Percentiles rank a stretch among this genome's conserved stretches.
Conservation (phyloP, 257 asterid species). For the Euphrasia confusa region DNA sequence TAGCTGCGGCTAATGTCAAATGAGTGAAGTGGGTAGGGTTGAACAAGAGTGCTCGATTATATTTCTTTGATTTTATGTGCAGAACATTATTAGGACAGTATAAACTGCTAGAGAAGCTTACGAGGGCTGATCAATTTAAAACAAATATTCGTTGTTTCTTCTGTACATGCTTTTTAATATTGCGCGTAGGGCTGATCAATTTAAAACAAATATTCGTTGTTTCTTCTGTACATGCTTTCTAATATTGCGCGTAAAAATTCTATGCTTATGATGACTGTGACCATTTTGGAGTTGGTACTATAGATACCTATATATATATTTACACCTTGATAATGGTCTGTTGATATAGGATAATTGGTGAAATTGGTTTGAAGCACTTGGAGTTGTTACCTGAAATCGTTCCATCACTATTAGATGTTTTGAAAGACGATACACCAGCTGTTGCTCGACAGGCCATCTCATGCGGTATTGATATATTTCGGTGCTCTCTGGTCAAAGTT, state of each 20-base stretch:
- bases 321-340: constrained; percentile 14
- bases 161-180: too few species aligned
- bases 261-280: constrained; percentile 1
- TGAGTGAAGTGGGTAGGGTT: constrained; percentile 2
- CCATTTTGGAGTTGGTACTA: constrained; percentile 2
- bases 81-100: not conserved
- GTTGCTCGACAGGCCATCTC: constrained; percentile 92
- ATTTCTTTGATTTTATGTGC: not conserved
- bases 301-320: not conserved
- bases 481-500: constrained; percentile 55
- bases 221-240: too few species aligned
- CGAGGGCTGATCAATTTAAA: not conserved
- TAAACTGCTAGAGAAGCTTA: constrained; percentile 1
- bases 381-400: constrained; percentile 78
- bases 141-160: too few species aligned
- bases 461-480: constrained; percentile 73
- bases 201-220: too few species aligned
- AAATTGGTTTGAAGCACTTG: constrained; percentile 67
- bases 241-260: not conserved
- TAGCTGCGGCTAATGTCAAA: not conserved
- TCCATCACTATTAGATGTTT: constrained; percentile 58
- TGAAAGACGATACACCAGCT: constrained; percentile 82
- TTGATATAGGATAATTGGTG: constrained; percentile 65
- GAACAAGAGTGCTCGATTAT: not conserved
- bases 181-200: not conserved